phyloP scores from a whole-genome alignment of 2,329 filamentous ascomycete species.

The Penicillium sclerotigenum region DNA sequence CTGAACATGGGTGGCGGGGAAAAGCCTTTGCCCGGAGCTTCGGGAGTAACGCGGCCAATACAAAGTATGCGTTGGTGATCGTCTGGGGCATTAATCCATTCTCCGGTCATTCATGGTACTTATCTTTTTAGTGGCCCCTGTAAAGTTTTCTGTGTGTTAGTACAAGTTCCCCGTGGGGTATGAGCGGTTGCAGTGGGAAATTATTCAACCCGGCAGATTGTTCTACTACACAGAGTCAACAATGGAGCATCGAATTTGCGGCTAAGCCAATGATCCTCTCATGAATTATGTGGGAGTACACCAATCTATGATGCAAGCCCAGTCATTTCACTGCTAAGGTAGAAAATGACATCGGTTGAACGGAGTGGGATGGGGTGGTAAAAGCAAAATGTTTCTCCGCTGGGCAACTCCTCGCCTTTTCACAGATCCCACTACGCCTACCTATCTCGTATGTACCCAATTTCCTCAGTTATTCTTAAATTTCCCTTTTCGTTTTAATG shows the following conservation, averaged over 20 bases:
- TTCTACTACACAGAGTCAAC: not conserved
- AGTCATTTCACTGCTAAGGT: not conserved
- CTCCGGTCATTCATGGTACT: not conserved
- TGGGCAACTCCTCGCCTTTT: slow-evolving; percentile 15
- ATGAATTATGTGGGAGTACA: not conserved
- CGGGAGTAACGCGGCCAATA: not conserved
- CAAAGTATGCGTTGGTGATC: not conserved
- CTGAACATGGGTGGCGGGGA: slow-evolving; percentile 18
- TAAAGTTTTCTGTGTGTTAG: not conserved
- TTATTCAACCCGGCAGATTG: slow-evolving; percentile 11
- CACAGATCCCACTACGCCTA: not conserved
- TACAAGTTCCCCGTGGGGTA: slow-evolving; percentile 5
- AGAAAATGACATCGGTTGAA: not conserved
- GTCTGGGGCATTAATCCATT: not conserved
- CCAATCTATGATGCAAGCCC: not conserved
- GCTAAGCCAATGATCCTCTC: not conserved
- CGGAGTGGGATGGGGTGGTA: not conserved
- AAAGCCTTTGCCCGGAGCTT: slow-evolving; percentile 25
- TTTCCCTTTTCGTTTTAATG: no score
- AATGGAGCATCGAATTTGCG: not conserved
- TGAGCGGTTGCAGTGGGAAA: slow-evolving; percentile 9
- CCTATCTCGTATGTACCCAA: not conserved
- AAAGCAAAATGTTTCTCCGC: slow-evolving; percentile 20
- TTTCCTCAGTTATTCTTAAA: no score
- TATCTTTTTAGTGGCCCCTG: not conserved